Conservation (phyloP, 2,329 filamentous ascomycete species). For the Aureobasidium pullulans region DNA sequence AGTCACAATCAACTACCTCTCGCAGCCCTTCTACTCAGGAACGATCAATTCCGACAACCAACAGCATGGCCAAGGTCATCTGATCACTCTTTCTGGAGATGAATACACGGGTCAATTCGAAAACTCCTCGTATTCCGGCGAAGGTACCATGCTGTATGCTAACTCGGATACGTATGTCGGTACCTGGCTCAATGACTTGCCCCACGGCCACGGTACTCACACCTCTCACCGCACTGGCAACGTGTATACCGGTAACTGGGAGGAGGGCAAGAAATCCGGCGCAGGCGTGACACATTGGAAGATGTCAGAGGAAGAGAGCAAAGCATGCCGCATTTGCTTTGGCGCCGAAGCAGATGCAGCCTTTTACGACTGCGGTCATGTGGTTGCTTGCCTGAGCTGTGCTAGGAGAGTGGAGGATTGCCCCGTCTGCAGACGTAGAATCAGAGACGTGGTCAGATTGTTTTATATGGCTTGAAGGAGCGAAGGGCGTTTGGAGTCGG, state of each 20-base stretch:
- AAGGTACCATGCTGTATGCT: slow-evolving; percentile 49
- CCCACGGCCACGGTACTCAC: slow-evolving; percentile 52
- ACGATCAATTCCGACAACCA: slow-evolving; percentile 36
- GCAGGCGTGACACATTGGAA: slow-evolving; percentile 57
- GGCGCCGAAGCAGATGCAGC: slow-evolving; percentile 52
- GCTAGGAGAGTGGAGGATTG: slow-evolving; percentile 52
- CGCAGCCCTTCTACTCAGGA: slow-evolving; percentile 50
- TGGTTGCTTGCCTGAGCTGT: slow-evolving; percentile 54
- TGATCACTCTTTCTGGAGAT: slow-evolving; percentile 47
- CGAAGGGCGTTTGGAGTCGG: background rate
- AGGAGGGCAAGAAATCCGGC: slow-evolving; percentile 52
- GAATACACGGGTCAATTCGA: slow-evolving; percentile 50
- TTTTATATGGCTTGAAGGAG: slow-evolving; percentile 27
- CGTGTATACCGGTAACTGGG: slow-evolving; percentile 54
- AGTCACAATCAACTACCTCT: slow-evolving; percentile 48
- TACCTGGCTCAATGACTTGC: slow-evolving; percentile 56
- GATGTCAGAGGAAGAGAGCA: slow-evolving; percentile 53
- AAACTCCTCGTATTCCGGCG: slow-evolving; percentile 46
- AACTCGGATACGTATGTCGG: slow-evolving; percentile 57
- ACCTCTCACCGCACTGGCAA: slow-evolving; percentile 51
- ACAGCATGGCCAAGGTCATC: slow-evolving; percentile 48
- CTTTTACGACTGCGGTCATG: slow-evolving; percentile 58
- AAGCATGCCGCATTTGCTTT: slow-evolving; percentile 56
- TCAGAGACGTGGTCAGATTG: slow-evolving; percentile 52
- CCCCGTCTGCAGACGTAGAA: slow-evolving; percentile 53